These are phyloP conservation scores for Rhizopus sp. DNA, from an alignment of 371 early-diverging fungal genomes.

Conservation along the genomic window DNA sequence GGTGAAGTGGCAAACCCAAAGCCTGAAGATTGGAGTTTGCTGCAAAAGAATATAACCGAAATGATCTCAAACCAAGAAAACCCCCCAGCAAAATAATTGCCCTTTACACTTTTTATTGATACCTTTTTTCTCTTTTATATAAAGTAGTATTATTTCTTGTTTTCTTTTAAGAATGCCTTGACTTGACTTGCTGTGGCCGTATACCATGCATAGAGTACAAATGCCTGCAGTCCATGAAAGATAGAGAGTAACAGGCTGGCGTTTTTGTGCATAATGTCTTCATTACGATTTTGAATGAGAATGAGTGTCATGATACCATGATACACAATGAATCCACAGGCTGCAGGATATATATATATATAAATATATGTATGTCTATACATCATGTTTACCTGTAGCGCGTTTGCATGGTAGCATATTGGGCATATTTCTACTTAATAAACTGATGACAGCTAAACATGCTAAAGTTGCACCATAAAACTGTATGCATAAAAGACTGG, in stretches of 20 bases:
- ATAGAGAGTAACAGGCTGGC: conserved; percentile 18
- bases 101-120: not conserved
- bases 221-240: conserved; percentile 28
- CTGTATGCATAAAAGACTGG: conserved; percentile 24
- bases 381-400: conserved; percentile 35
- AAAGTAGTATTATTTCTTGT: no score
- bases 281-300: conserved; percentile 32
- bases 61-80: conserved; percentile 63
- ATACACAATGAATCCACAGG: conserved; percentile 37
- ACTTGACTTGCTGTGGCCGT: conserved; percentile 44
- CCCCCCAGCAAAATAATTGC: conserved; percentile 17
- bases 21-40: conserved; percentile 68
- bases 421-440: conserved; percentile 36
- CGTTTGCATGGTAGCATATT: conserved; percentile 51
- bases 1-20: conserved; percentile 77
- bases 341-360: conserved; percentile 18
- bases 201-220: conserved; percentile 43
- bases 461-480: conserved; percentile 38
- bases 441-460: conserved; percentile 25
- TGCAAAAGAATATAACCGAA: conserved; percentile 69
- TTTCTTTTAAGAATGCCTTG: conserved; percentile 28
- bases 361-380: not conserved
- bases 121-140: not conserved
- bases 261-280: conserved; percentile 17
- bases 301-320: conserved; percentile 34